phyloP scores from a whole-genome alignment of 2,329 filamentous ascomycete genomes.

The Purpureocillium takamizusanense region DNA sequence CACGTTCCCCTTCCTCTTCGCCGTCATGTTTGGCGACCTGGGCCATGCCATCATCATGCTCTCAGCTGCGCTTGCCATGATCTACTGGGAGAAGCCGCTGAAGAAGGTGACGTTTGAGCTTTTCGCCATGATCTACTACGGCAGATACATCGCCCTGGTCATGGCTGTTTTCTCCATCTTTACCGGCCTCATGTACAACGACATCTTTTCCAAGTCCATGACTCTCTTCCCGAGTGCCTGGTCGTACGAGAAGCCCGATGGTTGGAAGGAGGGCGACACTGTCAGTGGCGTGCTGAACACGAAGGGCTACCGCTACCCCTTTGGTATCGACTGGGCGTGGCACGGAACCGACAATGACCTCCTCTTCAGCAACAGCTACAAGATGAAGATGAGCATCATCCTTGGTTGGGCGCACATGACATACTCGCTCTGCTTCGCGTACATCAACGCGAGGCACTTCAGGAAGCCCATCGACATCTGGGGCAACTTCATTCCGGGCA shows the following conservation, averaged over 20 bases:
- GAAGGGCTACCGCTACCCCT: constrained; percentile 78
- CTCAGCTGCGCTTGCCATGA: constrained; percentile 77
- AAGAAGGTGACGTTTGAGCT: constrained; percentile 91
- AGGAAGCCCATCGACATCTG: constrained; percentile 91
- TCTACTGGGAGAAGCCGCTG: constrained; percentile 88
- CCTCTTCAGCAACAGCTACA: constrained; percentile 95
- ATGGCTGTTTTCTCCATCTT: constrained; percentile 98
- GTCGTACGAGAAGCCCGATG: constrained; percentile 62
- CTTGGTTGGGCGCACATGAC: constrained; percentile 99
- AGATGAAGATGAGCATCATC: constrained; percentile 99
- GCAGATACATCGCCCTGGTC: constrained; percentile 95
- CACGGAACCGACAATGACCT: constrained; percentile 92
- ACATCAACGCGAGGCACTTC: constrained; percentile 90
- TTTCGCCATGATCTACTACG: constrained; percentile 98
- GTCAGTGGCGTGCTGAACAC: constrained; percentile 59
- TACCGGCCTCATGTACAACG: constrained; percentile 95
- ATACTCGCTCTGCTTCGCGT: constrained; percentile 88
- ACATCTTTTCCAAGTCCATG: constrained; percentile 89
- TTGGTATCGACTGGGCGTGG: constrained; percentile 94
- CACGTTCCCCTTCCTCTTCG: constrained; percentile 98
- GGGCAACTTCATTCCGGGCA: constrained; percentile 94
- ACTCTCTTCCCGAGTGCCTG: constrained; percentile 85
- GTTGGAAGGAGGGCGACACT: constrained; percentile 55
- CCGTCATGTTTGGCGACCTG: constrained; percentile 99
- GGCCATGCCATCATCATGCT: constrained; percentile 91